Base-by-base conservation (phyloP, 2,329 filamentous ascomycete species). In the Calcarisporium arbuscula region DNA sequence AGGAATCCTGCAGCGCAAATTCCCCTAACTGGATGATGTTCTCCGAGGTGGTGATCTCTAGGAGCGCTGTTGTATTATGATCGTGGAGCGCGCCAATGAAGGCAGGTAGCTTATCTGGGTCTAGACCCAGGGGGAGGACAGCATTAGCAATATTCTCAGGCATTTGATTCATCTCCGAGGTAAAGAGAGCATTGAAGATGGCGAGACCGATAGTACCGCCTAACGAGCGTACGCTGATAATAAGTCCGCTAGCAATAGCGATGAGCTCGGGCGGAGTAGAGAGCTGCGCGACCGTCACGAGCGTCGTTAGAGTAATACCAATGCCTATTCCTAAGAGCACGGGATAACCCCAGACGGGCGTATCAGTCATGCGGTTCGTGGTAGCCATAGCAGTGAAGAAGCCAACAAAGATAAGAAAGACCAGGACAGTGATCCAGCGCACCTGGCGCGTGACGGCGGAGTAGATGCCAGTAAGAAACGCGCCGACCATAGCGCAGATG, bases 311-410 rank as follows among this genome's bases (percentile, higher is more conserved):
- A 4, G 47, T 49, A 42, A 61, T 57, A 9, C 60, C 60, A 8
- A 61, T 44, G 4, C 44, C 59, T 6, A 45, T 37, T 28, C 61
- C 61, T 19, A 63, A 42, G 8, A 63, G 39, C 4, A 61, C 48
- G 0, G 59, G 54, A 33, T 58, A 62, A 7, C 55, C 58, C 61
- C 61, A 65, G 4, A 54, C 48, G 0, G 49, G 36, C 2, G 36
- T 43, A 21, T 45, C 42, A 4, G 48, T 49, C 3, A 29, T 30
- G 6, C 42, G 39, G 11, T 42, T 50, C 2, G 53, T 47, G 6
- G 52, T 61, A n/a, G 61, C 57, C 56, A 62, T 58, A 43, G 43
- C 47, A 5, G 49, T 45, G 31, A 60, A 60, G 42, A 60, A 64
- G 14, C 47, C 43, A 7, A 49, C 42, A n/a, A 56, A 49, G 10